phyloP scores from a whole-genome alignment of 1,284 basidiomycete genomes.

The Ganoderma sinense region DNA sequence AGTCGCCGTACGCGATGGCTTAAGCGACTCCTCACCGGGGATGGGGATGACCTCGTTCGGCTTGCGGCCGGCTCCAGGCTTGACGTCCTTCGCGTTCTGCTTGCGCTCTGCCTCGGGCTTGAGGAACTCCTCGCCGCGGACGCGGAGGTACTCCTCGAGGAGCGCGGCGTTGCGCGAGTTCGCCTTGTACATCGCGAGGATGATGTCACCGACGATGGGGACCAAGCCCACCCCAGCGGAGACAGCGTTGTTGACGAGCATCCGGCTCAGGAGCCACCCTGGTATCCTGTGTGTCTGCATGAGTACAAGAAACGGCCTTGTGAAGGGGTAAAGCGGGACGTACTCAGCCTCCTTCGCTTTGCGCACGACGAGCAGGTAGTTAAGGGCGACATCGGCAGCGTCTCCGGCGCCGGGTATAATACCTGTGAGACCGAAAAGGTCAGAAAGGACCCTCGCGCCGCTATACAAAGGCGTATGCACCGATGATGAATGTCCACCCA shows the following conservation, averaged over 20 bases:
- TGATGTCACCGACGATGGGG: conserved; percentile 82
- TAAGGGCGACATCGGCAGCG: conserved; percentile 67
- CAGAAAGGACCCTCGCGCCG: background rate
- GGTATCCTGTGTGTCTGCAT: conserved; percentile 57
- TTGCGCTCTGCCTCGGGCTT: conserved; percentile 50
- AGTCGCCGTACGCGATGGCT: conserved; percentile 20
- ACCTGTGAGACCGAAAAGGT: conserved; percentile 43
- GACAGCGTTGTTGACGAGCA: conserved; percentile 85
- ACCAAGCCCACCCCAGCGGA: conserved; percentile 79
- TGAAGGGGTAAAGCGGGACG: conserved; percentile 22
- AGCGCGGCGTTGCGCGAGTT: conserved; percentile 88
- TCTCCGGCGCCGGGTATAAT: conserved; percentile 82
- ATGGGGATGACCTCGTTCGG: conserved; percentile 44
- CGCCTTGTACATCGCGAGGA: conserved; percentile 82
- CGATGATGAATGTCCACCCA: conserved; percentile 87
- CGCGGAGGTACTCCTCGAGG: conserved; percentile 75
- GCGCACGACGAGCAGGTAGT: conserved; percentile 82
- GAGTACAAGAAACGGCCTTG: background rate
- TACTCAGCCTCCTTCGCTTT: conserved; percentile 78
- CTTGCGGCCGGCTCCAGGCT: conserved; percentile 57
- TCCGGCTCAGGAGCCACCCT: conserved; percentile 69
- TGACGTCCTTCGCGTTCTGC: conserved; percentile 51
- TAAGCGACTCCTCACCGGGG: conserved; percentile 17
- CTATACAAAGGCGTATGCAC: conserved; percentile 39
- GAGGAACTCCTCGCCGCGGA: conserved; percentile 70